Percentiles rank a stretch among this genome's conserved stretches.
These are phyloP conservation scores for Erodium maritimum DNA, from an alignment of 345 rosid species.

Conservation along the genomic window DNA sequence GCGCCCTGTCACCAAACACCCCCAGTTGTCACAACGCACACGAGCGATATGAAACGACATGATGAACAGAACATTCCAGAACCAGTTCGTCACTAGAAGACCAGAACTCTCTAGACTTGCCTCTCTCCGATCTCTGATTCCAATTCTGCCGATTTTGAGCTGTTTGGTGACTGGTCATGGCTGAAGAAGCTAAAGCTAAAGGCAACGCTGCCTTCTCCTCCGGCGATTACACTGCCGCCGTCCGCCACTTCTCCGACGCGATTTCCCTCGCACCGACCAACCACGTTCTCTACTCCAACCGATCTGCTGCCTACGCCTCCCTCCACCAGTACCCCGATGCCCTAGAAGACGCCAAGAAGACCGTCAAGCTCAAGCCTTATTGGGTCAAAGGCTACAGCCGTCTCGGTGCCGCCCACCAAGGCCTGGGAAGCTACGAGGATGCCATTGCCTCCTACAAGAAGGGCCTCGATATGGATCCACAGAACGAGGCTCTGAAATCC, in stretches of 20 bases:
- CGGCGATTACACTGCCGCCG: constrained; percentile 63
- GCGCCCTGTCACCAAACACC: no score
- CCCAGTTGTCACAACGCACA: no score
- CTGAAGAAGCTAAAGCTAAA: constrained; percentile 72
- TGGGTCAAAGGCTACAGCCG: constrained; percentile 96
- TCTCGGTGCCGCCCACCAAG: constrained; percentile 82
- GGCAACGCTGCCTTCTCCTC: constrained; percentile 96
- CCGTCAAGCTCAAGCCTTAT: constrained; percentile 82
- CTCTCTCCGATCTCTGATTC: no score
- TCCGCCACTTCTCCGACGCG: constrained; percentile 73
- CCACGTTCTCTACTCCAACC: constrained; percentile 95
- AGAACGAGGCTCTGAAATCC: constrained; percentile 60
- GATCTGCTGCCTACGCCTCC: constrained; percentile 91
- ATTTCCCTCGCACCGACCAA: constrained; percentile 60
- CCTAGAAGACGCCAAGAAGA: constrained; percentile 68
- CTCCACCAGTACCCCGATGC: constrained; percentile 57
- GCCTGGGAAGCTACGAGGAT: constrained; percentile 42
- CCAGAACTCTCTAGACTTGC: no score
- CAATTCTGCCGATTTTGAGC: no score
- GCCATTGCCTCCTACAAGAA: constrained; percentile 58
- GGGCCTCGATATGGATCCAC: constrained; percentile 81
- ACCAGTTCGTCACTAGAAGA: no score
- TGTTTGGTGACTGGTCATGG: constrained; percentile 24
- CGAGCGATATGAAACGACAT: no score
- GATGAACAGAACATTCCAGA: no score